Evolutionary conservation across 306 rosid genomes (phyloP).

Genomic region (Castanea mollissima): DNA sequence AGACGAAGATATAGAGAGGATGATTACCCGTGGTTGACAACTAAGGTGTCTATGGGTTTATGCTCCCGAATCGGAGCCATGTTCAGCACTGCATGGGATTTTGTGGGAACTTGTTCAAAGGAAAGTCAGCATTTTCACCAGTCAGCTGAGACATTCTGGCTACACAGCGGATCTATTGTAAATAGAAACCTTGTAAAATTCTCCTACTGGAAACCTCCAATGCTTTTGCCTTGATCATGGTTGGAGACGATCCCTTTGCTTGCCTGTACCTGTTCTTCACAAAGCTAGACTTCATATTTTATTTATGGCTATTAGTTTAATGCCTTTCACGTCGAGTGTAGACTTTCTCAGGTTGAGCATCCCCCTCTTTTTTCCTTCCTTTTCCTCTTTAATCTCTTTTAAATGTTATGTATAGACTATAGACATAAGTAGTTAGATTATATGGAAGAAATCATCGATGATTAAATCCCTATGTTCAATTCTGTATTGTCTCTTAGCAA

Average conservation of each 20-base stretch:
- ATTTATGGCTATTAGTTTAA: not conserved
- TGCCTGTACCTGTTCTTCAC: constrained; percentile 17
- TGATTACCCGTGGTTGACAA: constrained; percentile 65
- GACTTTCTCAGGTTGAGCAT: no score
- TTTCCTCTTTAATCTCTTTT: no score
- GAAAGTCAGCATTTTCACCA: constrained; percentile 82
- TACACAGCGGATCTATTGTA: constrained; percentile 73
- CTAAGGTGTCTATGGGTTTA: constrained; percentile 73
- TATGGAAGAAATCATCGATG: no score
- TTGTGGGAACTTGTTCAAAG: constrained; percentile 88
- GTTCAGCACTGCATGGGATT: constrained; percentile 85
- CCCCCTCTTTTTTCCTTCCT: no score
- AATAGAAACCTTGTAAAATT: constrained; percentile 68
- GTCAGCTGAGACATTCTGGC: constrained; percentile 91
- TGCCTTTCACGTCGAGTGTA: no score
- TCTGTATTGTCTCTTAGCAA: no score
- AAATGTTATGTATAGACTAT: no score
- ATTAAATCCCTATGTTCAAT: no score
- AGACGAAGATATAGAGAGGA: constrained; percentile 66
- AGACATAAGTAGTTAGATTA: no score
- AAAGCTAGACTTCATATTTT: not conserved
- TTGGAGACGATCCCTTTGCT: not conserved
- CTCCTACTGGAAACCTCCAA: constrained; percentile 68
- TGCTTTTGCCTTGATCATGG: constrained; percentile 67
- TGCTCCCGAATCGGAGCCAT: constrained; percentile 57